Evolutionary conservation across 257 asterid genomes (phyloP).

Genomic region (Marsdenia floribunda): DNA sequence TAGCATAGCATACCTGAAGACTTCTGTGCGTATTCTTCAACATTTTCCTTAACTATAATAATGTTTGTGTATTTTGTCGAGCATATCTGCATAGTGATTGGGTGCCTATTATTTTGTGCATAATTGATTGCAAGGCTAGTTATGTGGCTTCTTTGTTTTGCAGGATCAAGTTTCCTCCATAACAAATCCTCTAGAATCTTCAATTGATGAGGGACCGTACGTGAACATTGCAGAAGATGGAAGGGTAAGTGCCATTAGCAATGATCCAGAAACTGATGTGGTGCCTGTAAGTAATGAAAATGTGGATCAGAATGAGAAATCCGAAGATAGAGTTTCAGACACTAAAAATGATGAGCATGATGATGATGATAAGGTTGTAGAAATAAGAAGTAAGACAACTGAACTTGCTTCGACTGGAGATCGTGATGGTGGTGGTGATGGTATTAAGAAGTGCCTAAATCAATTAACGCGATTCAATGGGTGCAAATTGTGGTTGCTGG

Average conservation of each 20-base stretch:
- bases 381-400: slow-evolving; percentile 13
- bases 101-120: neutral
- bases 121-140: neutral
- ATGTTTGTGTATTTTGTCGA: neutral
- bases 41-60: neutral
- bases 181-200: slow-evolving; percentile 37
- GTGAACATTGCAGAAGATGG: slow-evolving; percentile 50
- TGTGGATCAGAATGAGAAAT: slow-evolving; percentile 13
- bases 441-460: slow-evolving; percentile 41
- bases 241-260: slow-evolving; percentile 38
- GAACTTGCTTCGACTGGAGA: slow-evolving; percentile 17
- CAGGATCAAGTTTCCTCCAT: slow-evolving; percentile 37
- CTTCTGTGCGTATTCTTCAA: too few relatives aligned
- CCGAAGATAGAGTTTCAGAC: slow-evolving; percentile 17
- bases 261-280: slow-evolving; percentile 26
- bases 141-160: slow-evolving; percentile 11
- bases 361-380: slow-evolving; percentile 4
- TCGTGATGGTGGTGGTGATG: slow-evolving; percentile 6
- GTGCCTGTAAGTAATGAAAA: slow-evolving; percentile 20
- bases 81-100: neutral
- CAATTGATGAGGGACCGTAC: slow-evolving; percentile 64
- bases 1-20: too few relatives aligned
- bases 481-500: slow-evolving; percentile 63
- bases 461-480: slow-evolving; percentile 43
- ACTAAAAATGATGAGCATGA: slow-evolving; percentile 20